Conservation (phyloP, 108 stramenopile genomes). For the Cyclotella cryptica region DNA sequence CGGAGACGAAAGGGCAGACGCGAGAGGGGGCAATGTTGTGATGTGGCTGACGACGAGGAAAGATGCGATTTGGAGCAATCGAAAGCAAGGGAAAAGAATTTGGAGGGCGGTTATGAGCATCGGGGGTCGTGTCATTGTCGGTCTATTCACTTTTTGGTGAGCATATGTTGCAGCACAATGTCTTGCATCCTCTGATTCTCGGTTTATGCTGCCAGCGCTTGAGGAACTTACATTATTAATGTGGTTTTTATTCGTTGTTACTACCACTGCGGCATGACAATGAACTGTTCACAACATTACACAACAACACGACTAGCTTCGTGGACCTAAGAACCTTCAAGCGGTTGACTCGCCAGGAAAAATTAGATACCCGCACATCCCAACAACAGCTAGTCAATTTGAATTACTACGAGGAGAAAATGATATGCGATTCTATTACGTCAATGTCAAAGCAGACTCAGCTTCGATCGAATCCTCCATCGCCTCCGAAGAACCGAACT, state of each 20-base stretch:
- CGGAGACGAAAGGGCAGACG: slow-evolving; percentile 18
- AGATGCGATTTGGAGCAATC: neutral
- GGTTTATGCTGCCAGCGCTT: neutral
- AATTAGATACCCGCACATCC: slow-evolving; percentile 70
- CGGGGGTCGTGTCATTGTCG: slow-evolving; percentile 75
- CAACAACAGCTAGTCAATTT: slow-evolving; percentile 61
- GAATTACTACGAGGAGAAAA: slow-evolving; percentile 56
- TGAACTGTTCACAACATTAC: neutral
- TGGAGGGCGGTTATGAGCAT: slow-evolving; percentile 40
- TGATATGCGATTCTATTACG: slow-evolving; percentile 73
- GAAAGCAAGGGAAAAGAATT: slow-evolving; percentile 6
- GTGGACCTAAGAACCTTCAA: slow-evolving; percentile 57
- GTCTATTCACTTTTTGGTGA: slow-evolving; percentile 66
- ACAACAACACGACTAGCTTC: slow-evolving; percentile 31
- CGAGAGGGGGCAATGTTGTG: neutral
- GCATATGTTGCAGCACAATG: neutral
- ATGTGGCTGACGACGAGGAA: neutral
- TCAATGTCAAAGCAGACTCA: slow-evolving; percentile 24
- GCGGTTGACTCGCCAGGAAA: slow-evolving; percentile 66
- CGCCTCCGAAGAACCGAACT: slow-evolving; percentile 8
- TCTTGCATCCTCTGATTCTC: neutral
- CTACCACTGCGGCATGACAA: no score
- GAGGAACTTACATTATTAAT: no score
- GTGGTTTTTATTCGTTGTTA: no score
- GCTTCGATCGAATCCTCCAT: slow-evolving; percentile 11